Evolutionary conservation across 371 early-diverging fungal genomes (phyloP), one percentile per base, ranked within the genome.

Genomic region (Mortierella sp.): DNA sequence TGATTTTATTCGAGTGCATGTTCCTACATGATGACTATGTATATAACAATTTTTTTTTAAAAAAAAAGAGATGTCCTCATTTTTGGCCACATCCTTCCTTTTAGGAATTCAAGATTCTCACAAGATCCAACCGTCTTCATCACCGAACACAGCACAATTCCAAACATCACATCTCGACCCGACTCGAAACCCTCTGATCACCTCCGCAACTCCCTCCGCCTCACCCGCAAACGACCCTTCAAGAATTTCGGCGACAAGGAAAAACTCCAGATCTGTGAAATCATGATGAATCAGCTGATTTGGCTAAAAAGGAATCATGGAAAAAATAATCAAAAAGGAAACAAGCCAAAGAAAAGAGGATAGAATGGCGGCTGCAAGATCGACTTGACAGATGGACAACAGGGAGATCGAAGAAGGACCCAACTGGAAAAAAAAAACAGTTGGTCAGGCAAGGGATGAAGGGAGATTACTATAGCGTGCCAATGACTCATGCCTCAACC

Each of bases 51-150:
- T 36, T n/a, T n/a, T n/a, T n/a, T n/a, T n/a, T 19, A 19, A n/a
- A 21, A 28, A 28, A 28, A 28, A 28, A 28, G 2, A 28, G 28
- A 40, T 62, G 71, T 80, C 81, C 81, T 59, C 81, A 80, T 80
- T 76, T 68, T 71, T 75, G 63, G 76, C 81, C 76, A 71, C 69
- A 72, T 69, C 75, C 81, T 57, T 80, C 72, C 81, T 80, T 71
- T 58, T 79, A 73, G 64, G 66, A 79, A 74, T 74, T 80, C 75
- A 63, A 73, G 74, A 74, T 71, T 68, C 64, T 61, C 60, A 21
- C 36, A 24, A 7, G 36, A 50, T 58, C 69, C 74, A 68, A 60
- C 58, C 58, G 69, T 58, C 74, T 32, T 74, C 74, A 68, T 74
- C 58, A 67, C 69, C 74, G 74, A 74, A 74, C 69, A 73, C 74